Evolutionary conservation across 176 grass and related monocot genomes (phyloP), one percentile per base, ranked within the genome.

Genomic region (Neostapfia colusana): DNA sequence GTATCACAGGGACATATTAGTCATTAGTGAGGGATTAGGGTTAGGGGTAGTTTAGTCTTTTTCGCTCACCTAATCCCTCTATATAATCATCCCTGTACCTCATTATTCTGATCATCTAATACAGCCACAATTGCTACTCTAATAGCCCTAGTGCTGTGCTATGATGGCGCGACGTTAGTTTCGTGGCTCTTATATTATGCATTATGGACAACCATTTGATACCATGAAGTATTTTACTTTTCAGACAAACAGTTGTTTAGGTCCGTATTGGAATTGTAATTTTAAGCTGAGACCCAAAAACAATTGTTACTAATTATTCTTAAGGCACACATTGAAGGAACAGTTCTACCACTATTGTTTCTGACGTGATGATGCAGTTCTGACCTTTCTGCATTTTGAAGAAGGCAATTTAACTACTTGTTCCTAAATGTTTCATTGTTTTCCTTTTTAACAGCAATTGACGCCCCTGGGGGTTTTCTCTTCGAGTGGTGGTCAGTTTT

Each of bases 401-500:
- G 42, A 39, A 66, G 8, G 5, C 1, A 75, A 37, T 65, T 70
- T 38, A 41, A 54, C 72, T 51, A 56, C 35, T 27, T 70, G 14
- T 20, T 76, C 26, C 69, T 35, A 70, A 49, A 69, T 13, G 4
- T 42, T 40, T 53, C 48, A 54, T 2, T 17, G 5, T 21, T 25
- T 58, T 57, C 12, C 9, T 41, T 20, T 69, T 72, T 21, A 75
- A 58, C 45, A 93, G 90, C 87, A 5, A 93, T 89, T 40, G 90
- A 93, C 53, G 84, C 87, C 38, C 84, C 90, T 18, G 90, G 90
- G 20, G 90, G 87, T 8, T 93, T 93, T 70, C 90, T 93, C 28
- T 87, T 93, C 4, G 90, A 93, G 57, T 93, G 90, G 87, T 93
- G 90, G 87, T 93, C 90, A 5, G 90, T 93, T 28, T 93, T 93